Evolutionary conservation across 2,329 filamentous ascomycete genomes (phyloP), one percentile per base, ranked within the genome.

Genomic region (Curvularia eragrostidis): DNA sequence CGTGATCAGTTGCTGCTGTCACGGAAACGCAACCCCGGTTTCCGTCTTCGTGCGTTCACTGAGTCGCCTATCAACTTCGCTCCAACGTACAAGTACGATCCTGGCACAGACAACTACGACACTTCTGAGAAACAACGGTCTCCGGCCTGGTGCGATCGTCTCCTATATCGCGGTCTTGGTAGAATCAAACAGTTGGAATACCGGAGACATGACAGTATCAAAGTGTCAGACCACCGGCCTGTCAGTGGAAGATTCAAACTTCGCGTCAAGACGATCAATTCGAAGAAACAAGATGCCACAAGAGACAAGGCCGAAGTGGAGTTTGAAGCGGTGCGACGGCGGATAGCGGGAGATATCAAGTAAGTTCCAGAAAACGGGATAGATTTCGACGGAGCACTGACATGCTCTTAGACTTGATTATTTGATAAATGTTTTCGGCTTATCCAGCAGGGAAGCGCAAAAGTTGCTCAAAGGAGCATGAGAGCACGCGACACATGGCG

Each of bases 71-170:
- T 99, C 69, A 89, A 87, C 0, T 99, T 99, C 74, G 89, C 92
- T 7, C 95, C 95, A 0, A 99, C 95, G 0, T 99, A 99, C 82
- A 99, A 99, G 76, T 99, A 99, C 75, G 95, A 99, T 68, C 92
- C 98, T 0, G 93, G 93, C 15, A 96, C 92, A 0, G 94, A 98
- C 72, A 90, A 87, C 6, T 99, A 98, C 76, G 95, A 99, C 74
- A 90, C 91, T 0, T 94, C 91, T 68, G 95, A 99, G 77, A 99
- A 99, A 83, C 91, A 91, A 76, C 87, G 95, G 48, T 90, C 91
- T 21, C 95, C 95, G 0, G 95, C 95, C 1, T 99, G 95, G 95
- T 99, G 95, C 75, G 95, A 99, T 80, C 87, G 95, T 34, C 80
- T 99, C 36, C 80, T 99, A n/a, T 96, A 92, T 68, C 86, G 93